Conservation (phyloP, 1,139 yeast genomes). For the Debaryomycetaceae sp. region DNA sequence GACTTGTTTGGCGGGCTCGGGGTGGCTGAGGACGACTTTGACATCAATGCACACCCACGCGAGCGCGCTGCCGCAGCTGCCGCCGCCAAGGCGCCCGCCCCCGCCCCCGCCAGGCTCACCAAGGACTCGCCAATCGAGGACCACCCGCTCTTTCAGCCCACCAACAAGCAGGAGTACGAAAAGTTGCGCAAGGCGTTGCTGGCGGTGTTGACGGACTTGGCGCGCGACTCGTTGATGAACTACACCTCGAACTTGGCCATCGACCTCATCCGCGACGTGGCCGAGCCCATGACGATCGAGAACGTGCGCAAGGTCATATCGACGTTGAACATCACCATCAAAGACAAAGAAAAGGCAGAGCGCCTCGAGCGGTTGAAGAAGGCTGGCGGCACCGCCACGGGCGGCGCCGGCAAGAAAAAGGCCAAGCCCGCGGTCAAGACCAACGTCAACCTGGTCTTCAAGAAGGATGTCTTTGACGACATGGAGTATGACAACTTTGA, state of each 20-base stretch:
- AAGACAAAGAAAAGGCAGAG: constrained; percentile 86
- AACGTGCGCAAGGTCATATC: constrained; percentile 81
- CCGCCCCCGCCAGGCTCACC: constrained; percentile 34
- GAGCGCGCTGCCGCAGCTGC: constrained; percentile 56
- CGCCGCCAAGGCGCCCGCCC: constrained; percentile 33
- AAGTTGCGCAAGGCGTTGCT: constrained; percentile 75
- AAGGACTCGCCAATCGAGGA: constrained; percentile 66
- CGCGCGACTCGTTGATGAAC: constrained; percentile 58
- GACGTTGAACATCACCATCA: constrained; percentile 74
- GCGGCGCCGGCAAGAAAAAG: constrained; percentile 95
- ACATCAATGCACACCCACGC: constrained; percentile 58
- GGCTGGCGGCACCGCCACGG: constrained; percentile 82
- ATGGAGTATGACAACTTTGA: constrained; percentile 49
- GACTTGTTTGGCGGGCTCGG: constrained; percentile 85
- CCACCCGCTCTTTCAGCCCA: constrained; percentile 79
- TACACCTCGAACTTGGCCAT: constrained; percentile 76
- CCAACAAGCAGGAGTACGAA: constrained; percentile 77
- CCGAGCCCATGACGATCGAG: constrained; percentile 78
- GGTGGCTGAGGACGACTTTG: constrained; percentile 49
- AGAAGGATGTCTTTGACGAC: constrained; percentile 68
- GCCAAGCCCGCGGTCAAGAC: constrained; percentile 73
- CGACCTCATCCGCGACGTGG: constrained; percentile 79
- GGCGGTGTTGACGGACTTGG: constrained; percentile 60
- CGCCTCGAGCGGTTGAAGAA: constrained; percentile 77
- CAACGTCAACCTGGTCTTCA: constrained; percentile 71